Base-by-base conservation (phyloP, 371 early-diverging fungal species). In the Blyttiomyces sp. region DNA sequence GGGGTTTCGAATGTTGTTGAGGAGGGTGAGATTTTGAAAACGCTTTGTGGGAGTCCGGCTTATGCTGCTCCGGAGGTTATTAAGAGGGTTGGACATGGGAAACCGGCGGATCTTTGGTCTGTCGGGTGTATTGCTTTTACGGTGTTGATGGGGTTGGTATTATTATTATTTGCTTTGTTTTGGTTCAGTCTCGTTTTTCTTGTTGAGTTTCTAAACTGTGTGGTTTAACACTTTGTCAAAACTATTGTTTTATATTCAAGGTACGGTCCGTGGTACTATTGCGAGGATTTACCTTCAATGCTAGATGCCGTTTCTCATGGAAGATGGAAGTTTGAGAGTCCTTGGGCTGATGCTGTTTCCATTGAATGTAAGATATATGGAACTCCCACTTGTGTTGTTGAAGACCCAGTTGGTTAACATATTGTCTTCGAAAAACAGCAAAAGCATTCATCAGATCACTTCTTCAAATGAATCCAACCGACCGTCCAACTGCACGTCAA, bases 31-130 rank as follows among this genome's bases (percentile, higher is more conserved):
- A 57, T 54, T 36, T 35, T 57, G 16, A 42, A 43, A 19, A 92
- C 94, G 0, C 89, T 88, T 17, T 92, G 93, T 66, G 94, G 94
- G 52, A 74, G 74, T 0, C 75, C 61, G 13, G 61, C 60, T 56
- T 75, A 52, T 68, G 67, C 65, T 75, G 83, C 66, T 76, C 49
- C 63, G 24, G 71, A 61, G 42, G 51, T 61, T 4, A 54, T 61
- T n/a, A 19, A 46, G 2, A 51, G 30, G 2, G 61, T 44, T 42
- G 61, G 75, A 13, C 69, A 77, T 51, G 73, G 72, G 3, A 65
- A 64, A 50, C 69, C 80, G 36, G 79, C 79, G n/a, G 86, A 86
- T 60, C 56, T 81, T 31, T 86, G 84, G 84, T 66, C 78, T 35
- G 60, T 84, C 49, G 86, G 86, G 9, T 76, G 81, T n/a, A 75